Base-by-base conservation (phyloP, 805 yeast species). In the Yarrowia sp. region DNA sequence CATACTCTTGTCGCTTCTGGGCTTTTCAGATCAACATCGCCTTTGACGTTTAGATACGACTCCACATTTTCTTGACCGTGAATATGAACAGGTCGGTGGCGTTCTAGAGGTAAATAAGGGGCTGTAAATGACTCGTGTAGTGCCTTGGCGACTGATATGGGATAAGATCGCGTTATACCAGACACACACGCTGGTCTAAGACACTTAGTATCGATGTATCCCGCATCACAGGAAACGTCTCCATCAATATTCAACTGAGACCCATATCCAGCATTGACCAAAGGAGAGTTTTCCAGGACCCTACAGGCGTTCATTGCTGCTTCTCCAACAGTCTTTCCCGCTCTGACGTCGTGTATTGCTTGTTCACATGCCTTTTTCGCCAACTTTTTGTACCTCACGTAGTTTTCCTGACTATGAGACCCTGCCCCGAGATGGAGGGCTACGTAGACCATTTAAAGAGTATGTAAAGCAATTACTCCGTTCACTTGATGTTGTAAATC, bases 191-290 rank as follows among this genome's bases (percentile, higher is more conserved):
- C 73, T 0, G 79, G 77, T 2, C 72, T 72, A 2, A 66, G 61
- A 6, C 71, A 67, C 30, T 61, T 24, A 38, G 49, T 14, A 10
- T 50, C 46, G 2, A 73, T 55, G 46, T 69, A 60, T 69, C 78
- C 73, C 2, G 83, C 83, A 71, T 80, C 83, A 65, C 81, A 78
- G 60, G 79, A 82, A 9, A 80, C 77, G 3, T 64, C 56, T 2
- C 81, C 81, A 12, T 65, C 65, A 2, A 36, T 44, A 33, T 75
- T 78, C 47, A 79, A 70, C 50, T 79, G 79, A 14, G 82, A 78
- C n/a, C 82, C 81, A 8, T 64, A 53, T 3, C 83, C 83, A 2
- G 81, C 78, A 69, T 80, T 80, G 7, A 81, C 79, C 43, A 75
- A 58, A 20, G 72, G 72, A 2, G 76, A 72, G 55, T 76, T 74